Conservation (phyloP, 179 eudicot species). For the Camellia oleifera region DNA sequence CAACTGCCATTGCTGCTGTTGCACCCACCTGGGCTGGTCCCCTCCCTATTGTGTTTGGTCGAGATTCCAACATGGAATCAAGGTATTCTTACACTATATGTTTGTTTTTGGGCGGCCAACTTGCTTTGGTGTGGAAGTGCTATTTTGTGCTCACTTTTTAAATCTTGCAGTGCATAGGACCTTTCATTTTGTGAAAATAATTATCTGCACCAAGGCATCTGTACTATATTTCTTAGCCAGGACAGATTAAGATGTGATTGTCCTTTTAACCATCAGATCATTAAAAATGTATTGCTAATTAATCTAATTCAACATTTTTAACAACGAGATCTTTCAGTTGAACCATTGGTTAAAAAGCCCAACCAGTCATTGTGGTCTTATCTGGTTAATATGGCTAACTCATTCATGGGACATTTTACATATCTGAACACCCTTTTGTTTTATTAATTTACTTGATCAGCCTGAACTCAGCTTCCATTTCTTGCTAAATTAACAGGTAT, state of each 20-base stretch:
- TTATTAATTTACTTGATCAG: not conserved
- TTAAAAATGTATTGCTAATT: not conserved
- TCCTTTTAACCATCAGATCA: not conserved
- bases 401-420: not conserved
- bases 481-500: slow-evolving; percentile 44
- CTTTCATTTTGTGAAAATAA: not conserved
- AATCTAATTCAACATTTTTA: not conserved
- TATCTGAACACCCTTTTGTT: not conserved
- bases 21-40: slow-evolving; percentile 99
- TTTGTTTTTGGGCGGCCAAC: not conserved
- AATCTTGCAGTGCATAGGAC: not conserved
- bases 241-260: not conserved
- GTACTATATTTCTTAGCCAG: not conserved
- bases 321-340: not conserved
- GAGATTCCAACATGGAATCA: slow-evolving; percentile 76
- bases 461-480: slow-evolving; percentile 1
- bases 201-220: too few relatives aligned
- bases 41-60: slow-evolving; percentile 92
- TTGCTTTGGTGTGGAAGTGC: not conserved
- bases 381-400: not conserved
- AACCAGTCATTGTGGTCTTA: not conserved
- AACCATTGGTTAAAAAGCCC: not conserved
- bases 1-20: slow-evolving; percentile 76
- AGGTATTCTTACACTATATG: slow-evolving; percentile 40
- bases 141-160: not conserved